A percentile compares a stretch with the other conserved stretches of the same genome.
These are phyloP conservation scores for Pythium rishiriense DNA, from an alignment of 352 stramenopile genomes.

Conservation along the genomic window DNA sequence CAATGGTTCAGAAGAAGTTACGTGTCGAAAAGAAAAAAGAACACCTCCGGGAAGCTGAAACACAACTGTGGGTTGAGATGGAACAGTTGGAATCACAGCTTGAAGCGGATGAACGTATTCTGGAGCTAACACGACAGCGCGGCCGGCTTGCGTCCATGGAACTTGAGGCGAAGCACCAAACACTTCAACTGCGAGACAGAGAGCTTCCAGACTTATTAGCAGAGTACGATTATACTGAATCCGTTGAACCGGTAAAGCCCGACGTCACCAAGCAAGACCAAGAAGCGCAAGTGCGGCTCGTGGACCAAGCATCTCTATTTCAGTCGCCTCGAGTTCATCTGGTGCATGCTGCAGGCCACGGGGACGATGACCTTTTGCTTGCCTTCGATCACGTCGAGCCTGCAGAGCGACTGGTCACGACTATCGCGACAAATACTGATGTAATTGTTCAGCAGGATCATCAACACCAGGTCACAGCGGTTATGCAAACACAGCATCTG, in stretches of 20 bases:
- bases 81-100: slow-evolving; percentile 45
- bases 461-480: not conserved
- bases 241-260: slow-evolving; percentile 16
- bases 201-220: slow-evolving; percentile 23
- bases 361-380: slow-evolving; percentile 2
- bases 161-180: slow-evolving; percentile 39
- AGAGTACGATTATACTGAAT: slow-evolving; percentile 30
- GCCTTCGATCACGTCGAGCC: slow-evolving; percentile 19
- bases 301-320: not conserved
- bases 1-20: slow-evolving; percentile 48
- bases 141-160: slow-evolving; percentile 48
- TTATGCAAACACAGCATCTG: not conserved
- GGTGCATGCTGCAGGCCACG: not conserved
- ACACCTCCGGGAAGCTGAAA: slow-evolving; percentile 43
- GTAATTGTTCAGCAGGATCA: not conserved
- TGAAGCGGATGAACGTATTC: slow-evolving; percentile 35
- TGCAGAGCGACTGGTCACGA: slow-evolving; percentile 4
- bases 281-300: slow-evolving; percentile 23
- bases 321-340: not conserved
- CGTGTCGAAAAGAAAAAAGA: slow-evolving; percentile 53
- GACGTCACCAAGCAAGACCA: slow-evolving; percentile 24
- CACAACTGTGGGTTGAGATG: slow-evolving; percentile 46
- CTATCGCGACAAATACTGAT: slow-evolving; percentile 2
- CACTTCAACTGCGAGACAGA: not conserved
- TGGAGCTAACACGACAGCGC: slow-evolving; percentile 44